A percentile compares a stretch with the other conserved stretches of the same genome.
Evolutionary conservation across 2,329 filamentous ascomycete species (phyloP).

Genomic region (Thielaviopsis euricoi): DNA sequence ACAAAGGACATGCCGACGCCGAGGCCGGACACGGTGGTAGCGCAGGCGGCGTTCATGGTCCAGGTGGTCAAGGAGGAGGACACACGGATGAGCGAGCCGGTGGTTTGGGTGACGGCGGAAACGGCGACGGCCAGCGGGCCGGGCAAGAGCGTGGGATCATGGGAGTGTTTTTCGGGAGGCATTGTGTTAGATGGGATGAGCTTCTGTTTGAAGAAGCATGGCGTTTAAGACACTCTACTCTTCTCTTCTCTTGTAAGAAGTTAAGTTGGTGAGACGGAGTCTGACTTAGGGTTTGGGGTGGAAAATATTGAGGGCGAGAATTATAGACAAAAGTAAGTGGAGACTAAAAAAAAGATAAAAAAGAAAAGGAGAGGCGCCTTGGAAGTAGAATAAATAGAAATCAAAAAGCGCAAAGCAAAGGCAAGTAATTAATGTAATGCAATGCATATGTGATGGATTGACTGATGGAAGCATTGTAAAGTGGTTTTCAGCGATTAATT

Average conservation of each 20-base stretch:
- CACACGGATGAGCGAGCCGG: slow-evolving; percentile 37
- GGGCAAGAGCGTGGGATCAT: slow-evolving; percentile 35
- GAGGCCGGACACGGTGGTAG: slow-evolving; percentile 40
- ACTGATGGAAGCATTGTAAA: too few relatives aligned
- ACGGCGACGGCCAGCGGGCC: slow-evolving; percentile 39
- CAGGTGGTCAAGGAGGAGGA: slow-evolving; percentile 35
- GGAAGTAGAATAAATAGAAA: background rate
- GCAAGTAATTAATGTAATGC: too few relatives aligned
- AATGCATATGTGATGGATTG: too few relatives aligned
- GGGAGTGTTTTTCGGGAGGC: background rate
- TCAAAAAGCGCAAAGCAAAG: too few relatives aligned
- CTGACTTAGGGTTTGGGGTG: background rate
- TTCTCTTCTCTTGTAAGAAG: too few relatives aligned
- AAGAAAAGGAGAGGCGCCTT: too few relatives aligned
- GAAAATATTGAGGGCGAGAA: background rate
- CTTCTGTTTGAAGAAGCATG: too few relatives aligned
- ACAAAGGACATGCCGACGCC: slow-evolving; percentile 38
- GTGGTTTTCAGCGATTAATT: too few relatives aligned
- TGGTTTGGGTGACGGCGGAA: slow-evolving; percentile 43
- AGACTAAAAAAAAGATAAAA: background rate
- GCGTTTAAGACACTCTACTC: too few relatives aligned
- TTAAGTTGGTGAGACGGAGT: background rate
- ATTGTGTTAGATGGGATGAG: background rate
- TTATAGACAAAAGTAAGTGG: background rate
- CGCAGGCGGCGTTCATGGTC: slow-evolving; percentile 34